A percentile compares a stretch with the other conserved stretches of the same genome.
These are phyloP conservation scores for Exidia glandulosa DNA, from an alignment of 768 basidiomycete species.

Conservation along the genomic window DNA sequence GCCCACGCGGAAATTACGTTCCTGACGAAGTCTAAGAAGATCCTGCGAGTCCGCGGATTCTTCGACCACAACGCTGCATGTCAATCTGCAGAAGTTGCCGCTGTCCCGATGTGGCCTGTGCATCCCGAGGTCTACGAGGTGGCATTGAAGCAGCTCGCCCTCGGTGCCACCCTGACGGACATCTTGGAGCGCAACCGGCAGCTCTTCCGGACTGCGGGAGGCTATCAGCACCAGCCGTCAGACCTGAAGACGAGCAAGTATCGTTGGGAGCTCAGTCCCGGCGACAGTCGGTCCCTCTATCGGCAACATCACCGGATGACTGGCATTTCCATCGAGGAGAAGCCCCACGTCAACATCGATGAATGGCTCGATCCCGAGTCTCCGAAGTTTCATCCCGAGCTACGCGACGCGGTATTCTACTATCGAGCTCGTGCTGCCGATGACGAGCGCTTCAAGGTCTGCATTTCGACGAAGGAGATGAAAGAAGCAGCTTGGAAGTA, in stretches of 20 bases:
- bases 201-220: background rate
- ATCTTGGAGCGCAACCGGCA: conserved; percentile 9
- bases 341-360: conserved; percentile 13
- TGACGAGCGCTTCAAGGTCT: conserved; percentile 19
- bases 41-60: conserved; percentile 16
- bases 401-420: conserved; percentile 16
- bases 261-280: conserved; percentile 11
- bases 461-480: conserved; percentile 18
- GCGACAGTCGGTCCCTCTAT: conserved; percentile 4
- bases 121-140: conserved; percentile 21
- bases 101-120: conserved; percentile 20
- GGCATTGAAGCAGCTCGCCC: background rate
- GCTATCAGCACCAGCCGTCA: background rate
- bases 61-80: conserved; percentile 21
- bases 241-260: conserved; percentile 5
- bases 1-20: conserved; percentile 25
- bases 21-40: background rate
- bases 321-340: no score
- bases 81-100: conserved; percentile 7
- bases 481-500: conserved; percentile 13
- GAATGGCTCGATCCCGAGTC: conserved; percentile 16
- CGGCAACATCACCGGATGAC: conserved; percentile 3
- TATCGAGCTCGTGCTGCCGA: conserved; percentile 12
- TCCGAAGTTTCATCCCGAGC: conserved; percentile 8
- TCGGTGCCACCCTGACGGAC: conserved; percentile 6